Evolutionary conservation across 2,329 filamentous ascomycete genomes (phyloP).

Genomic region (Sordariomycetes sp.): DNA sequence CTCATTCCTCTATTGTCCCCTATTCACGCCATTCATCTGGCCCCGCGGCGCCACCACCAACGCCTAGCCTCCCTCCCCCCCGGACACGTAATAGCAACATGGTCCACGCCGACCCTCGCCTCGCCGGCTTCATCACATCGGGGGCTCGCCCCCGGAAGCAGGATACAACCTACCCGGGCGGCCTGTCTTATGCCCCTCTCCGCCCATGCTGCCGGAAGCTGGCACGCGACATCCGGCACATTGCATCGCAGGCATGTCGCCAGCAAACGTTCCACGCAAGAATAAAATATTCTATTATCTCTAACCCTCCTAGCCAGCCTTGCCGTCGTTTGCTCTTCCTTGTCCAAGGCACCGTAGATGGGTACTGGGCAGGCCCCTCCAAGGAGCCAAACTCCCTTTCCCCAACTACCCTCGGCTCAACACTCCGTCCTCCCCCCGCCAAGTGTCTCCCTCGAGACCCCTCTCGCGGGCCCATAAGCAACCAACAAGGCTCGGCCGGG

Average conservation of each 20-base stretch:
- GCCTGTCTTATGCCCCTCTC: too few relatives aligned
- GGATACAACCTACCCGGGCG: too few relatives aligned
- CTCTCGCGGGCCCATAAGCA: background rate
- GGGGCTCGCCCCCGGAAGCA: too few relatives aligned
- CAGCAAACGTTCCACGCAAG: background rate
- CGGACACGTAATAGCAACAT: too few relatives aligned
- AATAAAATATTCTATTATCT: background rate
- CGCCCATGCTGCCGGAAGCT: too few relatives aligned
- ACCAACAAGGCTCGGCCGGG: constrained; percentile 21
- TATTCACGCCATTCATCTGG: background rate
- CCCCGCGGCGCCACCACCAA: too few relatives aligned
- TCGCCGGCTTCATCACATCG: too few relatives aligned
- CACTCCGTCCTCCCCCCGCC: background rate
- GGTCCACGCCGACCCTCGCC: too few relatives aligned
- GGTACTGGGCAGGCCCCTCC: background rate
- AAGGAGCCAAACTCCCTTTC: background rate
- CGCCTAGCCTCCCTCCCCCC: too few relatives aligned
- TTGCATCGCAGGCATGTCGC: too few relatives aligned
- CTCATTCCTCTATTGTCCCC: background rate
- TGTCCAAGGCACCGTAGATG: background rate
- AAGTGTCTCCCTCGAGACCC: background rate
- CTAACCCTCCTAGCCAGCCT: constrained; percentile 1
- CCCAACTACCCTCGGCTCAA: background rate
- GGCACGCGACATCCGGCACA: too few relatives aligned
- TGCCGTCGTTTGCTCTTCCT: background rate